Base-by-base conservation (phyloP, 2,329 filamentous ascomycete genomes). In the Penicillium sclerotiorum region DNA sequence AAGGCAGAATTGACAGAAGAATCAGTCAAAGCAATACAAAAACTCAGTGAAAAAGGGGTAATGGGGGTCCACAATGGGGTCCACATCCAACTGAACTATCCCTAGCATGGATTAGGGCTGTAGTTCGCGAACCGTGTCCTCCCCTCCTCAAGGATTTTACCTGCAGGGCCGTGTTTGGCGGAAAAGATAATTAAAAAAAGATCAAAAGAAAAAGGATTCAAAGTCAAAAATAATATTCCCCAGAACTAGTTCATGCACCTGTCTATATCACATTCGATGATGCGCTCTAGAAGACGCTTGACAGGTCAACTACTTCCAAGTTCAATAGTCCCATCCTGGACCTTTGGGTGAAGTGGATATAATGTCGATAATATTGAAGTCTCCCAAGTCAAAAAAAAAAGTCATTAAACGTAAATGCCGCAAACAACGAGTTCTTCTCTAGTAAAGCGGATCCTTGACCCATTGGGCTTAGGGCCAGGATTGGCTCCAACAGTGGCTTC, bases 101-200 rank as follows among this genome's bases (percentile, higher is more conserved):
- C 55, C 50, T 22, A 1, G 3, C 13, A 4, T 15, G 28, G 52
- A 22, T 27, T 57, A 57, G 55, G 25, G 44, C 27, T 49, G 52
- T 30, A 49, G 45, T 35, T 55, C 52, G 53, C 45, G 52, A 57
- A 57, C 55, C 55, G 55, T 38, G 39, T 41, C n/a, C n/a, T n/a
- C n/a, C n/a, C n/a, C n/a, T n/a, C 43, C 27, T 17, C 36, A 23
- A 40, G 33, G 33, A 36, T 36, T 3, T 32, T n/a, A 47, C 47
- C 27, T 28, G 25, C 25, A 28, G 11, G 20, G n/a, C n/a, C 5
- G 18, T 27, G 23, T 38, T 18, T 45, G 8, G 41, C 17, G 11
- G 18, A 20, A 22, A 12, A 30, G 12, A 32, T n/a, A 33, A 28
- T 7, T 7, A 12, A 28, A 8, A 15, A 33, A 33, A 33, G n/a